phyloP scores from a whole-genome alignment of 768 basidiomycete genomes.

The Mycena crocata region DNA sequence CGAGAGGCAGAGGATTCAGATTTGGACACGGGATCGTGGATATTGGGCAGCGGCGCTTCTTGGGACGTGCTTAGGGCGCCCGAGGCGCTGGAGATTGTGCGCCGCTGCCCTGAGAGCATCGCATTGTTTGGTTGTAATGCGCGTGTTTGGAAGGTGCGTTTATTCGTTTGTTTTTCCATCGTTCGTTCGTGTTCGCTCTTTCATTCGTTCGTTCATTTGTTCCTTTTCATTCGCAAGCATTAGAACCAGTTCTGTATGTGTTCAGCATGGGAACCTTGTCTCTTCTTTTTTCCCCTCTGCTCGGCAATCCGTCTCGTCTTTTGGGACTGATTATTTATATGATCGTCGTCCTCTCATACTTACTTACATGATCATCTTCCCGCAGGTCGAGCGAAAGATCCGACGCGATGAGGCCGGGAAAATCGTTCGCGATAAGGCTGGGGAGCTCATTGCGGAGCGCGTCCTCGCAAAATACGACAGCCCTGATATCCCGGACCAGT shows the following conservation, averaged over 20 bases:
- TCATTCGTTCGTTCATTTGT: too few species aligned
- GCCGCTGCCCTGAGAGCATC: constrained; percentile 62
- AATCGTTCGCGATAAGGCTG: constrained; percentile 50
- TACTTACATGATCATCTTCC: too few species aligned
- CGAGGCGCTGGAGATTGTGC: constrained; percentile 59
- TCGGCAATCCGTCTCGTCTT: too few species aligned
- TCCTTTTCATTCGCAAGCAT: too few species aligned
- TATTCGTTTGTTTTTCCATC: constrained; percentile 7
- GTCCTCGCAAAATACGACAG: constrained; percentile 66
- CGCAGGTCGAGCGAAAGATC: constrained; percentile 61
- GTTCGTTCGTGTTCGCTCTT: not conserved
- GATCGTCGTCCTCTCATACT: too few species aligned
- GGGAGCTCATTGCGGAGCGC: constrained; percentile 50
- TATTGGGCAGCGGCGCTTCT: constrained; percentile 38
- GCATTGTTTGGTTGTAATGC: constrained; percentile 76
- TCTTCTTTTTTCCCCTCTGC: too few species aligned
- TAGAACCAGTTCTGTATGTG: too few species aligned
- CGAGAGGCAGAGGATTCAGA: too few species aligned
- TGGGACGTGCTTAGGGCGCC: constrained; percentile 45
- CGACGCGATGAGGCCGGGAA: constrained; percentile 47
- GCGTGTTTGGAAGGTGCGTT: constrained; percentile 74
- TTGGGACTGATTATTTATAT: too few species aligned
- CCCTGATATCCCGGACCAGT: constrained; percentile 78
- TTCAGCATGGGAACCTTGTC: too few species aligned
- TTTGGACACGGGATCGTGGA: too few species aligned